Conservation (phyloP, 1,139 yeast species). For the Pneumocystis wakefieldiae region DNA sequence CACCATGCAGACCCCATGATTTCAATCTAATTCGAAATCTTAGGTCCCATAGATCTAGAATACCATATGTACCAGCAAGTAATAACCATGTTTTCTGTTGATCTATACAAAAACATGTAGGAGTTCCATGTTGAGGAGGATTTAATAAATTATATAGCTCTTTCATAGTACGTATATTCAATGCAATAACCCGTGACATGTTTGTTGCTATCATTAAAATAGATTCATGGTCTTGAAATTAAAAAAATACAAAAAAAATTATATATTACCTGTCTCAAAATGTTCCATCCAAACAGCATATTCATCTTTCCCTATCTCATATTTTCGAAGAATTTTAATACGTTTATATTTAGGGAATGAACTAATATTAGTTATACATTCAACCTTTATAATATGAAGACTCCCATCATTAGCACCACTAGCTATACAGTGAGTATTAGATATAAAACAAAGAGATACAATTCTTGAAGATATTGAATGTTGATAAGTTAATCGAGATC, state of each 20-base stretch:
- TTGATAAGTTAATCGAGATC: conserved; percentile 32
- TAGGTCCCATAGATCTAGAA: conserved; percentile 67
- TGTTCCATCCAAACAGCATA: conserved; percentile 34
- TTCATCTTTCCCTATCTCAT: conserved; percentile 27
- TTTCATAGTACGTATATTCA: conserved; percentile 50
- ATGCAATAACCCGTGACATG: conserved; percentile 35
- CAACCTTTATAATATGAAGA: conserved; percentile 43
- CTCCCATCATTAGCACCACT: conserved; percentile 54
- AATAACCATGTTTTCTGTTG: conserved; percentile 44
- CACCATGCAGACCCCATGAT: conserved; percentile 43
- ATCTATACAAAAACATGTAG: conserved; percentile 48
- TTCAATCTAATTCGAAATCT: conserved; percentile 48
- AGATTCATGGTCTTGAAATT: conserved; percentile 16
- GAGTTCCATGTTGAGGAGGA: conserved; percentile 50
- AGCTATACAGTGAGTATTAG: conserved; percentile 49
- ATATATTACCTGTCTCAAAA: conserved; percentile 6
- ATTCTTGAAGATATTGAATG: conserved; percentile 19
- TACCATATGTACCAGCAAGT: conserved; percentile 61
- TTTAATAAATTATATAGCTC: conserved; percentile 33
- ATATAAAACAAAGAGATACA: conserved; percentile 33
- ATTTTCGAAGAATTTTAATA: conserved; percentile 34
- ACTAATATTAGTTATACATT: conserved; percentile 27
- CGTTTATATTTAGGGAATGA: conserved; percentile 23
- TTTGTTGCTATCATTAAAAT: conserved; percentile 37
- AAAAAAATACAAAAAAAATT: conserved; percentile 11